phyloP scores from a whole-genome alignment of 2,329 filamentous ascomycete genomes.

The Xylaria sp. region DNA sequence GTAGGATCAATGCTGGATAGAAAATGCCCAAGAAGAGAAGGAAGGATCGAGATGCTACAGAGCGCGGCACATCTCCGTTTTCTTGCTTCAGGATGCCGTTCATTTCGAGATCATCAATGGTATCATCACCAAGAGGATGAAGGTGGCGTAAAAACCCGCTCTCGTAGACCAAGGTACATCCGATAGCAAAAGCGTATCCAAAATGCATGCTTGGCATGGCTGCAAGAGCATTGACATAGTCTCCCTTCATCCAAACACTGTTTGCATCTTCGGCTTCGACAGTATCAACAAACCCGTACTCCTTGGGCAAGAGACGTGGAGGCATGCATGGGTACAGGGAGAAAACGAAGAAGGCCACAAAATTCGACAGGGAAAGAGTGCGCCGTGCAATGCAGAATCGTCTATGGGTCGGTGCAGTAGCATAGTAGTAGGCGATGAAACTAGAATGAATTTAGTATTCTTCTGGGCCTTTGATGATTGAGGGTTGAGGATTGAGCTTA shows the following conservation, averaged over 20 bases:
- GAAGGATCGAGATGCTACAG: slow-evolving; percentile 24
- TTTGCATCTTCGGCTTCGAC: slow-evolving; percentile 49
- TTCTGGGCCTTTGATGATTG: not conserved
- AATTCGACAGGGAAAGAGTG: slow-evolving; percentile 54
- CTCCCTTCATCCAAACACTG: slow-evolving; percentile 59
- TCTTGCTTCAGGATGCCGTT: slow-evolving; percentile 29
- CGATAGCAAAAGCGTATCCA: slow-evolving; percentile 60
- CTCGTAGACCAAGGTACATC: slow-evolving; percentile 59
- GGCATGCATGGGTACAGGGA: slow-evolving; percentile 55
- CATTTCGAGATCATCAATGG: slow-evolving; percentile 27
- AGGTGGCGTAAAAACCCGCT: slow-evolving; percentile 53
- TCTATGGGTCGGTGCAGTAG: slow-evolving; percentile 47
- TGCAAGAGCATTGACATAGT: slow-evolving; percentile 63
- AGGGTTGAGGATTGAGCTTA: slow-evolving; percentile 29
- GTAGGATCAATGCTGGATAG: slow-evolving; percentile 60
- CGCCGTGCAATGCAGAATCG: slow-evolving; percentile 48
- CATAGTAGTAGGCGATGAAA: slow-evolving; percentile 55
- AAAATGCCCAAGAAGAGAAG: slow-evolving; percentile 49
- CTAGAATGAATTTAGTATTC: slow-evolving; percentile 20
- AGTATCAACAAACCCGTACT: slow-evolving; percentile 54
- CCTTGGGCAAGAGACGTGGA: slow-evolving; percentile 52
- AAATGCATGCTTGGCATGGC: slow-evolving; percentile 65
- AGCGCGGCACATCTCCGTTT: slow-evolving; percentile 33
- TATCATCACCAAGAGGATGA: slow-evolving; percentile 23
- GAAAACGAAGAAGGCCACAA: slow-evolving; percentile 54